Evolutionary conservation across 306 rosid genomes (phyloP), one percentile per base, ranked within the genome.

Genomic region (Astragalus membranaceus): DNA sequence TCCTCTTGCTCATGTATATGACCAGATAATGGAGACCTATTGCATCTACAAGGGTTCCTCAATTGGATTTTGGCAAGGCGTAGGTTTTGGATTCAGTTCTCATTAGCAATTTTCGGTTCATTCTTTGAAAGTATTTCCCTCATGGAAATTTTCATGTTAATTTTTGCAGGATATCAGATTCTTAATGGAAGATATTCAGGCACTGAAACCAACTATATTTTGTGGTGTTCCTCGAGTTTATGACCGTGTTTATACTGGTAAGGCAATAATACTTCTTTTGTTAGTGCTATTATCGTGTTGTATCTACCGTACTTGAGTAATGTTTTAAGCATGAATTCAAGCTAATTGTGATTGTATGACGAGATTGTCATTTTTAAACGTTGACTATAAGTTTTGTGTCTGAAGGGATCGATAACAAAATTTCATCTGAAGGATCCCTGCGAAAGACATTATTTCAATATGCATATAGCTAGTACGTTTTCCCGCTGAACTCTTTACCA

Each of bases 51-150:
- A 78, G 85, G 93, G 93, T 23, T 82, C 93, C 61, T 87, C 96
- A 23, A 76, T 88, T 54, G 98, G 97, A 53, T 93, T 80, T 76
- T 93, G 98, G 98, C 86, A 78, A 82, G 98, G 98, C 73, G 98
- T 90, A 85, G 86, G 92, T 76, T 76, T 54, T 29, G 8, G 50
- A 72, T 43, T 75, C 56, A 36, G 55, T 47, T 59, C 48, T 26
- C 65, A 43, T n/a, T 36, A 56, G 44, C 36, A 12, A 49, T 69
- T 20, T 47, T 57, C 14, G 13, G 52, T 26, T 33, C 48, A 20
- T 57, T 44, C 33, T 70, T 71, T 30, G 10, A 41, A 59, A 48
- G 7, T 46, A 11, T 41, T 9, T 16, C 26, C 13, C 57, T 41
- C 32, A 32, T 70, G 60, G 16, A 49, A 13, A 6, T 30, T 62